These are phyloP conservation scores for Cercospora canescens DNA, from an alignment of 2,329 filamentous ascomycete genomes.

Conservation along the genomic window DNA sequence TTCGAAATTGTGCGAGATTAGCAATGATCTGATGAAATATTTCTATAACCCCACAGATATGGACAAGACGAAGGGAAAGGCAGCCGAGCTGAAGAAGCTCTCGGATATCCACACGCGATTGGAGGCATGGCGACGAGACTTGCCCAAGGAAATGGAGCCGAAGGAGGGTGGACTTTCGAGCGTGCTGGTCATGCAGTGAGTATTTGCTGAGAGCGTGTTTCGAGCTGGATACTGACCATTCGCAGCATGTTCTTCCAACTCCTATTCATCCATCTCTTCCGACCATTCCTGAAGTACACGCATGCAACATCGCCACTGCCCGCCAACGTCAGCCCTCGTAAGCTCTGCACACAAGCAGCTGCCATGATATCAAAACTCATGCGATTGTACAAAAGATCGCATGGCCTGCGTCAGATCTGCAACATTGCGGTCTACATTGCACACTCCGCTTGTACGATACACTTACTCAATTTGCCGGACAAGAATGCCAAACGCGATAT, in stretches of 20 bases:
- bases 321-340: conserved; percentile 82
- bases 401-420: conserved; percentile 89
- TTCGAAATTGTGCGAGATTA: conserved; percentile 85
- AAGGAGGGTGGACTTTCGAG: conserved; percentile 87
- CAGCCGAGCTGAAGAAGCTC: conserved; percentile 85
- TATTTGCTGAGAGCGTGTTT: conserved; percentile 25
- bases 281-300: conserved; percentile 90
- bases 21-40: conserved; percentile 80
- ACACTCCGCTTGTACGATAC: conserved; percentile 92
- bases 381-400: conserved; percentile 87
- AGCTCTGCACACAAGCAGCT: conserved; percentile 87
- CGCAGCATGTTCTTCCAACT: conserved; percentile 94
- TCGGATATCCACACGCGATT: conserved; percentile 87
- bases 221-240: neutral
- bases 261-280: conserved; percentile 92
- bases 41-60: conserved; percentile 81
- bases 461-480: conserved; percentile 88
- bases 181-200: conserved; percentile 84
- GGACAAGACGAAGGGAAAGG: conserved; percentile 67
- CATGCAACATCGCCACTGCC: conserved; percentile 80
- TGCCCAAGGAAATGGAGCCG: conserved; percentile 84
- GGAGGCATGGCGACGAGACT: conserved; percentile 81
- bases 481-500: conserved; percentile 89
- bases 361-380: conserved; percentile 90
- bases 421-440: conserved; percentile 96